phyloP scores from a whole-genome alignment of 2,329 filamentous ascomycete genomes.

The Apiospora malaysiana region DNA sequence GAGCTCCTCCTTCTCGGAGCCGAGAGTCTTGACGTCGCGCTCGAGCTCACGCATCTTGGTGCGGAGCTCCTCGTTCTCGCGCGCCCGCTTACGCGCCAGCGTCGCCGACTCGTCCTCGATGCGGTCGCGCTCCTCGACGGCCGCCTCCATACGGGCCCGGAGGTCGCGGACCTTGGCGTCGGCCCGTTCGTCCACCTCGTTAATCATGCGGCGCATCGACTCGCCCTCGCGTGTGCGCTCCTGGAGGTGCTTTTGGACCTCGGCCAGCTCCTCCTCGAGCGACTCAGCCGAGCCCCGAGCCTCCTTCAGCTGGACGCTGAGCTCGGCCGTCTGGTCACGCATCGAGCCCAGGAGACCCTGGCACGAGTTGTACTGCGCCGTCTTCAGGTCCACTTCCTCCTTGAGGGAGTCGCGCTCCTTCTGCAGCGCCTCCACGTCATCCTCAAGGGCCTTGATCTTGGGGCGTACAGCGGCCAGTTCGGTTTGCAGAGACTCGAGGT shows the following conservation, averaged over 20 bases:
- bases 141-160: constrained; percentile 84
- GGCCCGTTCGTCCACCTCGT: constrained; percentile 83
- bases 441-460: constrained; percentile 71
- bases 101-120: constrained; percentile 89
- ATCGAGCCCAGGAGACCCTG: constrained; percentile 89
- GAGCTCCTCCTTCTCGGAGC: constrained; percentile 79
- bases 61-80: constrained; percentile 88
- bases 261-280: constrained; percentile 88
- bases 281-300: constrained; percentile 80
- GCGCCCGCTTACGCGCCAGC: constrained; percentile 73
- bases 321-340: constrained; percentile 89
- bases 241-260: constrained; percentile 83
- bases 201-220: constrained; percentile 88
- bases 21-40: constrained; percentile 71
- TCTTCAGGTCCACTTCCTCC: constrained; percentile 84
- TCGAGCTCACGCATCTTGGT: constrained; percentile 81
- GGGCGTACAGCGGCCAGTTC: constrained; percentile 72
- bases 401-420: constrained; percentile 71
- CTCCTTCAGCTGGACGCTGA: constrained; percentile 91
- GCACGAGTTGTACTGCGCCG: constrained; percentile 82
- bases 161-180: constrained; percentile 87
- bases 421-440: constrained; percentile 70
- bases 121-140: constrained; percentile 91
- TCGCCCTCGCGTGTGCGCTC: constrained; percentile 92
- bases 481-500: constrained; percentile 74